phyloP scores from a whole-genome alignment of 257 asterid species.

The Fraxinus americana region DNA sequence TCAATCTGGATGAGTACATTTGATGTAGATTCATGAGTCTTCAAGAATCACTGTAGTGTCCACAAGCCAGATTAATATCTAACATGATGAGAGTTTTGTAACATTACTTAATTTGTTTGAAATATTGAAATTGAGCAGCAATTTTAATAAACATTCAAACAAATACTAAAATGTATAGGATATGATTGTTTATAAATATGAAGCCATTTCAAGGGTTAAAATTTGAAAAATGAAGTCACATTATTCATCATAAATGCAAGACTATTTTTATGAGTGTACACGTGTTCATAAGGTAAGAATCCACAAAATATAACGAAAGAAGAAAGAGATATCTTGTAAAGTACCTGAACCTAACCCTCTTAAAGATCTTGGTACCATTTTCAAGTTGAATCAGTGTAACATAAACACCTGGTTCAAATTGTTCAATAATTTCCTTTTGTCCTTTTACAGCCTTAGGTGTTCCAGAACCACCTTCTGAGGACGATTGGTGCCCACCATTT shows the following conservation, averaged over 20 bases:
- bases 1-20: not conserved
- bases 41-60: not conserved
- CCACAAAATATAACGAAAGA: not conserved
- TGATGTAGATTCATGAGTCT: not conserved
- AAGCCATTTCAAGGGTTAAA: not conserved
- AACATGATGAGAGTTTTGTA: not conserved
- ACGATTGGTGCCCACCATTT: slow-evolving; percentile 15
- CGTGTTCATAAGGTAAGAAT: not conserved
- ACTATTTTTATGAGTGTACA: not conserved
- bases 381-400: slow-evolving; percentile 61
- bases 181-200: not conserved
- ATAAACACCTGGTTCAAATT: slow-evolving; percentile 93
- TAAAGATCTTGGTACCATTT: slow-evolving; percentile 72
- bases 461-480: slow-evolving; percentile 35
- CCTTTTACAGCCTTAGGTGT: slow-evolving; percentile 43
- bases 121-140: too few relatives aligned
- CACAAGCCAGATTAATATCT: not conserved
- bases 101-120: not conserved
- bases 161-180: too few relatives aligned
- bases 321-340: slow-evolving; percentile 7
- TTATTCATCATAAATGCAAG: not conserved
- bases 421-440: slow-evolving; percentile 72
- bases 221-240: not conserved
- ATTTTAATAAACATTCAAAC: too few relatives aligned
- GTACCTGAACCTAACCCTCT: slow-evolving; percentile 89